Evolutionary conservation across 2,329 filamentous ascomycete species (phyloP).

Genomic region (Microdochium trichocladiopsis): DNA sequence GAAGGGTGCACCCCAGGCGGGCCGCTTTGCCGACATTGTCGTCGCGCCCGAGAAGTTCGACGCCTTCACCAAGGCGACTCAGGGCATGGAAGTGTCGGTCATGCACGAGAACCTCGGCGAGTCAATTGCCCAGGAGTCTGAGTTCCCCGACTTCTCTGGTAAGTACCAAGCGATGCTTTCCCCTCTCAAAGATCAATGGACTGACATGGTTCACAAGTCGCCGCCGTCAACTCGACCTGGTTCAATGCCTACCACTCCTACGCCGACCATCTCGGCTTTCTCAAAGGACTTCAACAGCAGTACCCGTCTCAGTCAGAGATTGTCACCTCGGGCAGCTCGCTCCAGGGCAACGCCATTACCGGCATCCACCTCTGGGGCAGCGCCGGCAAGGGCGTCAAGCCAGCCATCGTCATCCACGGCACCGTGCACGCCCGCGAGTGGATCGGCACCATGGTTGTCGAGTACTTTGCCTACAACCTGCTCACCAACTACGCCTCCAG

Average conservation of each 20-base stretch:
- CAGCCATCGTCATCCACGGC: slow-evolving; percentile 43
- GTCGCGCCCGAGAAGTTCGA: slow-evolving; percentile 25
- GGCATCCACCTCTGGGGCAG: slow-evolving; percentile 49
- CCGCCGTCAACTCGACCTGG: slow-evolving; percentile 27
- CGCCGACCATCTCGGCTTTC: slow-evolving; percentile 41
- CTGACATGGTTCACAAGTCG: slow-evolving; percentile 11
- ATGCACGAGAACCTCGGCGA: slow-evolving; percentile 32
- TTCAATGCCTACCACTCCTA: slow-evolving; percentile 49
- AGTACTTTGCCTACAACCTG: slow-evolving; percentile 41
- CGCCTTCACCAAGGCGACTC: slow-evolving; percentile 17
- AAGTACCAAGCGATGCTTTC: slow-evolving; percentile 4
- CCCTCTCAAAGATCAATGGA: slow-evolving; percentile 5
- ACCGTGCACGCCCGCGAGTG: slow-evolving; percentile 50
- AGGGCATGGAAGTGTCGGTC: slow-evolving; percentile 20
- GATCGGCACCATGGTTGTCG: slow-evolving; percentile 44
- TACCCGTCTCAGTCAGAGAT: slow-evolving; percentile 40
- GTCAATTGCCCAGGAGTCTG: slow-evolving; percentile 26
- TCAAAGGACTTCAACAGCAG: slow-evolving; percentile 34
- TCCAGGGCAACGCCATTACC: slow-evolving; percentile 44
- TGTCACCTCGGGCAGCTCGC: slow-evolving; percentile 35
- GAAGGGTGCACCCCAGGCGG: slow-evolving; percentile 26
- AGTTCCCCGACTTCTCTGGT: slow-evolving; percentile 20
- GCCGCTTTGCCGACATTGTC: slow-evolving; percentile 30
- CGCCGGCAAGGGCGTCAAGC: slow-evolving; percentile 33
- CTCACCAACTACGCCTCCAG: slow-evolving; percentile 32